Base-by-base conservation (phyloP, 176 grass and related monocot species). In the Hordeum marinum region DNA sequence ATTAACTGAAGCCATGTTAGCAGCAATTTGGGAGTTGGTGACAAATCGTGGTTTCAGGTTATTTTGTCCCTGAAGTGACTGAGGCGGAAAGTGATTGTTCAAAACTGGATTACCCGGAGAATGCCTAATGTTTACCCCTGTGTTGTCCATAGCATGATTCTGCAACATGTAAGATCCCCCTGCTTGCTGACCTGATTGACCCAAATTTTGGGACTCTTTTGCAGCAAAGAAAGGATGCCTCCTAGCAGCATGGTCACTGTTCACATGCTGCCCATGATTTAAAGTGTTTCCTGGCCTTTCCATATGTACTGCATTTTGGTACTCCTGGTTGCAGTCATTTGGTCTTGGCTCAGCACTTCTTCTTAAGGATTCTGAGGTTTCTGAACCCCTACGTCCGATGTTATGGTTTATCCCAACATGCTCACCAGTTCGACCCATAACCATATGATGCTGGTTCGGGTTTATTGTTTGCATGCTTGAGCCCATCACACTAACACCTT, bases 21-120 rank as follows among this genome's bases (percentile, higher is more conserved):
- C 71, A 17, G 84, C 59, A 87, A 63, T 75, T 82, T 93, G 83
- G 60, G 80, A 80, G 77, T 72, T 88, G 73, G 85, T 34, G 48
- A 72, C 79, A 87, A 95, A 93, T 84, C 72, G 78, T 39, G 89
- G 82, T 39, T 92, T 90, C 86, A 89, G 55, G 82, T 87, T 92
- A 72, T 87, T 94, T 20, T 75, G 80, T 79, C 68, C 76, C 83
- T 92, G 88, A 90, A 79, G 71, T 81, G 88, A 80, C 66, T 91
- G 80, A 65, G 78, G 78, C 45, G 83, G 45, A 81, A 89, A 84
- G 12, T 85, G 80, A 81, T 72, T 89, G 71, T 77, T 85, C 17
- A 91, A 42, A 64, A 72, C 52, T 81, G 78, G 20, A 85, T 88
- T 79, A 63, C 85, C 68, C 36, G 88, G 58, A 86, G 82, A 83